Base-by-base conservation (phyloP, 257 asterid genomes). In the Solanum pennellii region DNA sequence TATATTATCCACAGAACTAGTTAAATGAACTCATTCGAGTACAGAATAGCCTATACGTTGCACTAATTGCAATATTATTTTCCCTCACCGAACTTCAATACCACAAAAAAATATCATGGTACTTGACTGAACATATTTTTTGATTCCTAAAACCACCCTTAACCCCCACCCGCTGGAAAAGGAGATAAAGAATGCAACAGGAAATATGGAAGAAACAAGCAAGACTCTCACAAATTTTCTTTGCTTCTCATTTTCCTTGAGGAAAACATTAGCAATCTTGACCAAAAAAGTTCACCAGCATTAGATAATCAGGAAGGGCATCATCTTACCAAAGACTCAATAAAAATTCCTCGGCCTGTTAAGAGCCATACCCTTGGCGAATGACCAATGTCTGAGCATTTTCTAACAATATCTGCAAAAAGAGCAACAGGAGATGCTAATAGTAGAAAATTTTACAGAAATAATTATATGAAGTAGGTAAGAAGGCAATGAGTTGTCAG, bases 331-430 rank as follows among this genome's bases (percentile, higher is more conserved):
- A 80, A 47, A 80, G 49, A 29, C 42, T 27, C 68, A 9, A 47
- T 80, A 80, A 9, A 27, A 29, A 42, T 59, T 69, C 87, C 39
- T 66, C 79, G 18, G 72, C 65, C 25, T 65, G 41, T 37, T 27
- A 66, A 69, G 77, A 47, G 44, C 91, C 91, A 93, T 88, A 90
- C 84, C 98, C 97, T 89, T 95, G 91, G 44, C 94, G 94, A 65
- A 91, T 88, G 91, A 93, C 99, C 88, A 96, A 88, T 83, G 92
- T 91, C 93, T 94, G 94, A 12, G 99, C 93, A 89, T 96, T 93
- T 83, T 93, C 98, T 47, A 94, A 86, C 84, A 96, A 88, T 87
- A 95, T 84, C 99, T 96, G 93, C 66, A 88, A 66, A 37, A 69
- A 83, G 29, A 84, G 18, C 86, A 87, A 35, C 79, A 80, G 59